Evolutionary conservation across 2,329 filamentous ascomycete species (phyloP).

Genomic region (Fusarium cyanostomum): DNA sequence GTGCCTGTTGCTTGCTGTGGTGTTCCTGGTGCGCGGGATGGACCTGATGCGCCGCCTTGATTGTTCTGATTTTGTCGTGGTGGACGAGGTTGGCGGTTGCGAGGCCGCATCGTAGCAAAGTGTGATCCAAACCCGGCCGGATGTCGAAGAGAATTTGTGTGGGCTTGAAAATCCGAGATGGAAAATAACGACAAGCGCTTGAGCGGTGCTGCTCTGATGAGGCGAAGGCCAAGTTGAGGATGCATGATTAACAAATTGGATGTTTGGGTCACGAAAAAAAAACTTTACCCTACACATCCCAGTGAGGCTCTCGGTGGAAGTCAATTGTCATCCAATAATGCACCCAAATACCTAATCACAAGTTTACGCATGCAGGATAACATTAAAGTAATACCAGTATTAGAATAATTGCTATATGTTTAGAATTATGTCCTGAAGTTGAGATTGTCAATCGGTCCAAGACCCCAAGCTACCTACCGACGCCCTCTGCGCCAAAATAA

Average conservation of each 20-base stretch:
- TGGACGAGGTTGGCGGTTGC: slow-evolving; percentile 47
- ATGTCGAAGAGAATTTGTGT: neutral
- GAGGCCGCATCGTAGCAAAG: slow-evolving; percentile 43
- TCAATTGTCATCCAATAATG: neutral
- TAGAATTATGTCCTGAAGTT: neutral
- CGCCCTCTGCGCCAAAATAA: neutral
- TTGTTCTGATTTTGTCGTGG: slow-evolving; percentile 36
- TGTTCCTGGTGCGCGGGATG: slow-evolving; percentile 41
- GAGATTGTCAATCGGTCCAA: neutral
- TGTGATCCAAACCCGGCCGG: neutral
- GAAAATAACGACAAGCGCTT: neutral
- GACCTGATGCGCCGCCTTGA: slow-evolving; percentile 27
- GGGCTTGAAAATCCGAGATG: neutral
- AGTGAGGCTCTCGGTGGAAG: too few relatives aligned
- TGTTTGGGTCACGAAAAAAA: neutral
- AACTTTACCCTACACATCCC: slow-evolving; percentile 17
- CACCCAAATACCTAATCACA: neutral
- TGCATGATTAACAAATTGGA: slow-evolving; percentile 9
- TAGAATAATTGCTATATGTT: neutral
- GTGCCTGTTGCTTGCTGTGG: slow-evolving; percentile 49
- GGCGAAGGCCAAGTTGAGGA: neutral
- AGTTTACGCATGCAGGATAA: too few relatives aligned
- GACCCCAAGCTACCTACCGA: neutral
- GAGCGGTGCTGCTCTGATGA: neutral
- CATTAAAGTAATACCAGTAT: too few relatives aligned